phyloP scores from a whole-genome alignment of 257 asterid genomes.

The Rhazya stricta region DNA sequence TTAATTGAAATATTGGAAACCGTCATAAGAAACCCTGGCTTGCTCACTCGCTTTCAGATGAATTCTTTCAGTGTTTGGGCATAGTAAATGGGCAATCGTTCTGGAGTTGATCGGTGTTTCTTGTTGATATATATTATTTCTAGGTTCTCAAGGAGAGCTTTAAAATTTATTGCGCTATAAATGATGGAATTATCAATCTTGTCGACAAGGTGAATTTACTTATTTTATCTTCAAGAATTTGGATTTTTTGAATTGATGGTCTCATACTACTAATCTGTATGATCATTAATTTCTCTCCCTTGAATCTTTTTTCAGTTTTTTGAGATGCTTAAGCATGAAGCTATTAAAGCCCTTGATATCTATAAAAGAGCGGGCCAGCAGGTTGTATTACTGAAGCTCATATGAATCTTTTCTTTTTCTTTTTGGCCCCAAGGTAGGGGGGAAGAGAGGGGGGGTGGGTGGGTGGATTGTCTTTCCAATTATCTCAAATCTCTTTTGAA shows the following conservation, averaged over 20 bases:
- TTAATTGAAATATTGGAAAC: background rate
- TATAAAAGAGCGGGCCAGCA: slow-evolving; percentile 98
- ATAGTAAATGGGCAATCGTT: background rate
- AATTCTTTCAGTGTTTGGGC: background rate
- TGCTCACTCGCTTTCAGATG: background rate
- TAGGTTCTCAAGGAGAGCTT: slow-evolving; percentile 99
- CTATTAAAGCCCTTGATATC: slow-evolving; percentile 85
- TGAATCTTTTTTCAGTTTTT: slow-evolving; percentile 66
- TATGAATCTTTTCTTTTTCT: slow-evolving; percentile 3
- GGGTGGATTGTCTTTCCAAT: no score
- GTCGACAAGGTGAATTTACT: slow-evolving; percentile 78
- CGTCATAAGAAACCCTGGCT: background rate
- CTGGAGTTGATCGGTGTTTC: background rate
- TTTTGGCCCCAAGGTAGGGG: no score
- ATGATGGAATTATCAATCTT: slow-evolving; percentile 96
- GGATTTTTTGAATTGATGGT: background rate
- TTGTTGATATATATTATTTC: slow-evolving; percentile 21
- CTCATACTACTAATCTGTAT: background rate
- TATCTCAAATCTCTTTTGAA: background rate
- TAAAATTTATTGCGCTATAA: slow-evolving; percentile 87
- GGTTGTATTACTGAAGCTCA: slow-evolving; percentile 38
- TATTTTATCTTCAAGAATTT: slow-evolving; percentile 2
- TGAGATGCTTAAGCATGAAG: slow-evolving; percentile 99
- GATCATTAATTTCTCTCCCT: slow-evolving; percentile 9
- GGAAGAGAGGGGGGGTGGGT: no score